Base-by-base conservation (phyloP, 2,329 filamentous ascomycete species). In the Stromatinia cepivora region DNA sequence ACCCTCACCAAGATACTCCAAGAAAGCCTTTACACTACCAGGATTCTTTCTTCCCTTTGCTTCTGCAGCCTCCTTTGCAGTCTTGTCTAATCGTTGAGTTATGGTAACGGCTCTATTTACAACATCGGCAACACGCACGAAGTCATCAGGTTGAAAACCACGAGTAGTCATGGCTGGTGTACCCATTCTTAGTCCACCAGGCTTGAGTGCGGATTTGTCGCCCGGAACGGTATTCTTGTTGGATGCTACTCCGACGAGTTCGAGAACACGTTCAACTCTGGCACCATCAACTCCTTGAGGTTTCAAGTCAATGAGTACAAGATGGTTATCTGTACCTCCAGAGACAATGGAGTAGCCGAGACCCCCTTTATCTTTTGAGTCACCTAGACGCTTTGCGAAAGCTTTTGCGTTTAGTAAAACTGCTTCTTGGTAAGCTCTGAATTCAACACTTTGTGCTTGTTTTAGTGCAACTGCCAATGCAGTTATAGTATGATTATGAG, bases 181-280 rank as follows among this genome's bases (percentile, higher is more conserved):
- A 69, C 95, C 95, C 82, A 99, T 94, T 74, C 95, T 90, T 73
- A 99, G 86, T 73, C 95, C 95, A 74, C 94, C 94, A 20, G 95
- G 95, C 73, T 94, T 92, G 78, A 99, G 87, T 1, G 95, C 95
- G 0, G 93, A 97, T 79, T 90, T 92, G 82, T 99, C 95, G 56
- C 94, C 95, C 1, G 95, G 95, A 0, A 97, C 94, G 10, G 95
- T 97, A 84, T 99, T 99, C 87, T 99, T 99, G 86, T 99, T 99
- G 79, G 92, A 91, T n/a, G 95, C 95, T 66, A 98, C 94, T 76
- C 94, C 94, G 74, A 96, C 93, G 59, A 97, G 88, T 80, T 97
- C 94, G 34, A 97, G 86, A 22, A 97, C 89, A 59, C 93, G 90
- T 83, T 97, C 94, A 20, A 97, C 93, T 66, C 94, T 90, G 34